Evolutionary conservation across 192 early-diverging fungal species (phyloP).

Genomic region (Linnemannia elongata): DNA sequence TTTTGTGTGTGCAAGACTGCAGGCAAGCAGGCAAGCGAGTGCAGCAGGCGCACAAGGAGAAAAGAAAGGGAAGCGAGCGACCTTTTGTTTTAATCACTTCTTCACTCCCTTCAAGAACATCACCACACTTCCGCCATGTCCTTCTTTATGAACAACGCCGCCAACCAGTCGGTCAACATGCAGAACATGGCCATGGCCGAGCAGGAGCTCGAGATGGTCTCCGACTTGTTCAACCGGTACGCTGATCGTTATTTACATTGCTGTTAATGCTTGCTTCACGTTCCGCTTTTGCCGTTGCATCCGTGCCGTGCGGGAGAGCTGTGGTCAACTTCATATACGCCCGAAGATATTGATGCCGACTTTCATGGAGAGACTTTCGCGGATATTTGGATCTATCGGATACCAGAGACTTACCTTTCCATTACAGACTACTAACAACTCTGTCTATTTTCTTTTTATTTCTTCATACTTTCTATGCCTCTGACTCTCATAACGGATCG

Average conservation of each 20-base stretch:
- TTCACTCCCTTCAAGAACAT: constrained; percentile 5
- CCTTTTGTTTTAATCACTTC: neutral
- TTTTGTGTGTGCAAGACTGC: neutral
- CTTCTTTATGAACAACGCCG: constrained; percentile 55
- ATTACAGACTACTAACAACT: neutral
- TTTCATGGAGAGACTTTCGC: too few relatives aligned
- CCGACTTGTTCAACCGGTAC: constrained; percentile 83
- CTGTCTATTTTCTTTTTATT: neutral
- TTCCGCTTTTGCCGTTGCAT: neutral
- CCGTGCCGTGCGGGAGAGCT: too few relatives aligned
- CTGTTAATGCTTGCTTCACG: neutral
- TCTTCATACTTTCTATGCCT: neutral
- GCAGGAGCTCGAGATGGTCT: constrained; percentile 88
- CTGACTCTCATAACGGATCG: neutral
- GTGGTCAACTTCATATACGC: too few relatives aligned
- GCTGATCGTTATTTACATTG: neutral
- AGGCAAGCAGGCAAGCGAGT: neutral
- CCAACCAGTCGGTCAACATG: constrained; percentile 67
- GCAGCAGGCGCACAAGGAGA: neutral
- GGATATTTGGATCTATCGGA: neutral
- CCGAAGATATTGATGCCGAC: too few relatives aligned
- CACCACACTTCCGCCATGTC: constrained; percentile 42
- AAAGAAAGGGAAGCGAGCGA: neutral
- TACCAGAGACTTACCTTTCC: neutral
- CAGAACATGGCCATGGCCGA: constrained; percentile 82